Evolutionary conservation across 2,329 filamentous ascomycete genomes (phyloP).

Genomic region (Sarocladium strictum): DNA sequence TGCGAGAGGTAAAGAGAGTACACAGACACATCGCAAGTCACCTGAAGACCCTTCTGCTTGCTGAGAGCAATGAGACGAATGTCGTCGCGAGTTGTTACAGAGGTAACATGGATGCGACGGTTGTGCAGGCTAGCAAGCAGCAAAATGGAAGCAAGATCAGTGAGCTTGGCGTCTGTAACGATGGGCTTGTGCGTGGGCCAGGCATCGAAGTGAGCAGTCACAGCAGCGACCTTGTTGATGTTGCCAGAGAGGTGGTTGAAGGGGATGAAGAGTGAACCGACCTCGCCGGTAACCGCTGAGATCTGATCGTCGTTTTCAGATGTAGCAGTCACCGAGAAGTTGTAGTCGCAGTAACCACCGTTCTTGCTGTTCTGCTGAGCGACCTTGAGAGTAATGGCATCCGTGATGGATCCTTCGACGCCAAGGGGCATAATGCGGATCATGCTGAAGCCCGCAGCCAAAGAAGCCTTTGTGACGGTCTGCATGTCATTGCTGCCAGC

Average conservation of each 20-base stretch:
- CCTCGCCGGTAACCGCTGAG: constrained; percentile 63
- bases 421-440: constrained; percentile 73
- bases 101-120: constrained; percentile 73
- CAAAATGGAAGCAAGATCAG: constrained; percentile 74
- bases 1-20: constrained; percentile 72
- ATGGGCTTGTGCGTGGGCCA: constrained; percentile 77
- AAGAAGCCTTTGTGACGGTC: constrained; percentile 64
- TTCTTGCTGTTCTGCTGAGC: constrained; percentile 66
- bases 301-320: constrained; percentile 70
- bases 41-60: constrained; percentile 75
- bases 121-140: constrained; percentile 72
- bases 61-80: constrained; percentile 70
- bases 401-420: constrained; percentile 65
- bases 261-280: constrained; percentile 75
- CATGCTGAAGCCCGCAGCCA: constrained; percentile 74
- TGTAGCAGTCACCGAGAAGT: constrained; percentile 71
- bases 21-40: constrained; percentile 78
- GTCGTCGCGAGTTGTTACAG: constrained; percentile 72
- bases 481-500: constrained; percentile 62
- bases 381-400: constrained; percentile 62
- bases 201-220: constrained; percentile 70
- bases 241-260: constrained; percentile 79
- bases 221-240: constrained; percentile 76
- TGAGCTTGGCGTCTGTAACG: constrained; percentile 74
- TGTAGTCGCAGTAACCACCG: constrained; percentile 70